Evolutionary conservation across 2,329 filamentous ascomycete species (phyloP).

Genomic region (Diaporthe helianthi): DNA sequence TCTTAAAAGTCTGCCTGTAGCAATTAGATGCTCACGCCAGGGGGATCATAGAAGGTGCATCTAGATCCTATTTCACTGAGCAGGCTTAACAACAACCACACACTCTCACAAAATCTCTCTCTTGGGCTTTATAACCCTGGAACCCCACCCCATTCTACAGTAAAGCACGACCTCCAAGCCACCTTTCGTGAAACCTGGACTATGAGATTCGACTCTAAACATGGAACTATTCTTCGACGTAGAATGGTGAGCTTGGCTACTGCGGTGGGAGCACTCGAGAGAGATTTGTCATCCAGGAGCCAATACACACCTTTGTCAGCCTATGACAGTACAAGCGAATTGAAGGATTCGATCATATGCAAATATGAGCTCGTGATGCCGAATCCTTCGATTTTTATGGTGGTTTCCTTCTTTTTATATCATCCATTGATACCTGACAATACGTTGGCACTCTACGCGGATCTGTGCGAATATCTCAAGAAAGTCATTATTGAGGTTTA

Average conservation of each 20-base stretch:
- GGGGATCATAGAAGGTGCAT: not conserved
- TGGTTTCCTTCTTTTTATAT: not conserved
- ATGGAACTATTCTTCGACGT: not conserved
- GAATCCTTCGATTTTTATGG: not conserved
- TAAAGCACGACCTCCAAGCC: not conserved
- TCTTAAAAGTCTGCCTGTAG: not conserved
- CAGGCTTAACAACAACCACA: not conserved
- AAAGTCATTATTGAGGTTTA: not conserved
- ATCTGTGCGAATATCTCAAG: not conserved
- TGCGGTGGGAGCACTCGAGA: not conserved
- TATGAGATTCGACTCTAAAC: not conserved
- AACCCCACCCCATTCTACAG: not conserved
- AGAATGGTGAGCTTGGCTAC: not conserved
- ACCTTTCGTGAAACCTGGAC: not conserved
- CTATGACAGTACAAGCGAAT: not conserved
- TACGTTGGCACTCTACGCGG: no score
- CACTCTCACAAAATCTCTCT: no score
- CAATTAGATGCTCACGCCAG: not conserved
- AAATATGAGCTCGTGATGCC: not conserved
- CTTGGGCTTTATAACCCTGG: not conserved
- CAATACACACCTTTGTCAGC: conserved; percentile 12
- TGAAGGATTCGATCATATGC: not conserved
- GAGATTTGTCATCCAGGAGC: conserved; percentile 16
- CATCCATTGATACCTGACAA: no score
- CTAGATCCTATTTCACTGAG: no score